Evolutionary conservation across 2,329 filamentous ascomycete genomes (phyloP), one percentile per base, ranked within the genome.

Genomic region (Nothopassalora personata): DNA sequence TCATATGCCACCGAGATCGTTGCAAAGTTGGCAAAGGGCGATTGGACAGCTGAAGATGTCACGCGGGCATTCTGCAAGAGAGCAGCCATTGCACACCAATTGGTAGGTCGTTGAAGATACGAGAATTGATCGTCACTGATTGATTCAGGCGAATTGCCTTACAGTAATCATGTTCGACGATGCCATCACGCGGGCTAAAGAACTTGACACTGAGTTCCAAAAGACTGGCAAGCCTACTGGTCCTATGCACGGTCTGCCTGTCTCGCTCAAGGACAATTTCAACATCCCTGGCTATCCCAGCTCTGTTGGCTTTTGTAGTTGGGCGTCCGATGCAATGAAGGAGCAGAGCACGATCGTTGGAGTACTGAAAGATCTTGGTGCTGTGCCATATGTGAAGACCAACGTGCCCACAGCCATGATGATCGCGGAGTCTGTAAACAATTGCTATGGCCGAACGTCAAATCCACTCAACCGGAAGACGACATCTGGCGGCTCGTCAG

Each of bases 231-330:
- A 75, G 61, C 71, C 78, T 0, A 73, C 80, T 39, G 88, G 88
- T 0, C 86, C 87, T 1, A 77, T 91, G 1, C 87, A 90, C 70
- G 88, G 86, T 70, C 59, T 88, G 0, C 84, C 85, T 0, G 75
- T 88, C 51, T 83, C 85, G 0, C 78, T 91, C 50, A 91, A 91
- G 67, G 87, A 90, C 73, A 85, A 86, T 67, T 86, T 89, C 76
- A 81, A 88, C 59, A 74, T 88, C 13, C 70, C 72, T 1, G 84
- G 84, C 5, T 77, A 84, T 11, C 84, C 86, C 62, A 77, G 83
- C 23, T 86, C 84, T 0, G 79, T 87, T 0, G 87, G 87, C 5
- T 86, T 91, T 61, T 81, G 81, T 0, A 80, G 81, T 0, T 80
- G 87, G 58, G 83, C 86, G 3, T 79, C 80, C 43, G 77, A 86